A percentile compares a stretch with the other conserved stretches of the same genome.
Conservation (phyloP, 1,139 yeast species). For the Hemisphaericaspora xylanilytica region DNA sequence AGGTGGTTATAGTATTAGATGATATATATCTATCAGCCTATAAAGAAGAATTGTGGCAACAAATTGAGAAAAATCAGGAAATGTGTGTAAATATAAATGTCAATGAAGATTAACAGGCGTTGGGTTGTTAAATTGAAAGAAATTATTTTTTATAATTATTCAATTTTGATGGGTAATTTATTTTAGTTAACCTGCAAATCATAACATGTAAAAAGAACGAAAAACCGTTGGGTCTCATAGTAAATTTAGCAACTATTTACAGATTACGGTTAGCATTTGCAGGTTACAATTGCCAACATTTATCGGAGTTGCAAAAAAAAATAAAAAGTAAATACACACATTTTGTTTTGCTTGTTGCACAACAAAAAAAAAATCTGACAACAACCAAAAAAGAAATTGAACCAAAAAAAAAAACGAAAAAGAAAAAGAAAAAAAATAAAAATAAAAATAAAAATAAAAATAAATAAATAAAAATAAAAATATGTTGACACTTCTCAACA, state of each 20-base stretch:
- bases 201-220: background rate
- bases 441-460: background rate
- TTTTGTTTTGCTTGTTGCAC: background rate
- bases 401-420: background rate
- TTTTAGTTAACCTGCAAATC: background rate
- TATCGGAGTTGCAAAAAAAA: background rate
- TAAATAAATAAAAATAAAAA: background rate
- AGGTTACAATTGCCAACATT: constrained; percentile 2
- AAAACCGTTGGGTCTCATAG: constrained; percentile 2
- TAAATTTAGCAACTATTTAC: background rate
- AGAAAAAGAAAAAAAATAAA: no score
- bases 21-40: no score
- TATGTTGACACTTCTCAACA: background rate
- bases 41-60: background rate
- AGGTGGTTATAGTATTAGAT: no score
- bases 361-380: background rate
- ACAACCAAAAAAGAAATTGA: background rate
- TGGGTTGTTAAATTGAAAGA: no score
- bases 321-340: no score
- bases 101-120: no score
- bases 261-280: background rate
- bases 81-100: background rate
- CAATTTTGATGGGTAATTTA: constrained; percentile 2
- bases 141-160: no score
- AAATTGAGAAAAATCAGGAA: background rate